phyloP scores from a whole-genome alignment of 106 monocot species.

The Acorus calamus region DNA sequence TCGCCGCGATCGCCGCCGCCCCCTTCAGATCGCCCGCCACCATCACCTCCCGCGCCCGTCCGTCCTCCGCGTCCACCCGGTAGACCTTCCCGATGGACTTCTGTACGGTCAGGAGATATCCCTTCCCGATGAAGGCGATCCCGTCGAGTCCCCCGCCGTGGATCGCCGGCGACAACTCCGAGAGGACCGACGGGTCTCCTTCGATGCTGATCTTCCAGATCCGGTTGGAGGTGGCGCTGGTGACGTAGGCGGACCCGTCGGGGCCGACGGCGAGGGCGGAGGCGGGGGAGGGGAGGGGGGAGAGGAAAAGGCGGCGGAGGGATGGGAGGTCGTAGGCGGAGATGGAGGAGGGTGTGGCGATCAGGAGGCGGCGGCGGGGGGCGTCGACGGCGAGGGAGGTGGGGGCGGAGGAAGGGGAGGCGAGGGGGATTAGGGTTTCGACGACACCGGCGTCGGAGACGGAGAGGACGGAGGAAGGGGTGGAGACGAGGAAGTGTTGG shows the following conservation, averaged over 20 bases:
- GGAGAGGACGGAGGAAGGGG: constrained; percentile 12
- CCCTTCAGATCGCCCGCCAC: not conserved
- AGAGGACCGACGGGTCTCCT: constrained; percentile 27
- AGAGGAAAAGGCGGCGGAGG: constrained; percentile 7
- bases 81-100: constrained; percentile 27
- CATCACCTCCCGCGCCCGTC: constrained; percentile 26
- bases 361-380: constrained; percentile 29
- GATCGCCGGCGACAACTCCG: constrained; percentile 20
- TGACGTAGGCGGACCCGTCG: constrained; percentile 35
- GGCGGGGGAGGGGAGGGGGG: constrained; percentile 1
- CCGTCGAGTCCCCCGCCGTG: constrained; percentile 21
- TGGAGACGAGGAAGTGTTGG: constrained; percentile 67
- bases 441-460: constrained; percentile 14
- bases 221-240: constrained; percentile 10
- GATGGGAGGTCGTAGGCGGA: constrained; percentile 24
- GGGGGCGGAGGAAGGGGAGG: constrained; percentile 10
- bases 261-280: constrained; percentile 34
- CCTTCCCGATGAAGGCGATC: constrained; percentile 30
- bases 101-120: constrained; percentile 53
- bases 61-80: constrained; percentile 52
- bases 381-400: not conserved
- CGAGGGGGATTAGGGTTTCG: constrained; percentile 42
- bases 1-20: constrained; percentile 19
- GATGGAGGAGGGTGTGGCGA: constrained; percentile 23
- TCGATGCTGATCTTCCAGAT: constrained; percentile 36